These are phyloP conservation scores for Xylariaceae sp. DNA, from an alignment of 2,329 filamentous ascomycete species.

Conservation along the genomic window DNA sequence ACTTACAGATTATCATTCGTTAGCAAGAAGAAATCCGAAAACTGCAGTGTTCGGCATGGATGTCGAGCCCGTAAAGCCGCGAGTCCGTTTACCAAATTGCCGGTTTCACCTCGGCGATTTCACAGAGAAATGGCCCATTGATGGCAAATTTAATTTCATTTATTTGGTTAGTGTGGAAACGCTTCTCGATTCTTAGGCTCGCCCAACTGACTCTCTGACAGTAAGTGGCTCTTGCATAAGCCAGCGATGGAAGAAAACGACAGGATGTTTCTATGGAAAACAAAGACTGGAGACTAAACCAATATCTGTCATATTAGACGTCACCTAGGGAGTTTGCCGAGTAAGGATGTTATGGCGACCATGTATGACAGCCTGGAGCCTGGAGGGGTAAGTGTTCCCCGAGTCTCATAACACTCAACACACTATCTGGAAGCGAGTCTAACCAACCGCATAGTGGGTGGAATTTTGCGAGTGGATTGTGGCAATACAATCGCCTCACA, in stretches of 20 bases:
- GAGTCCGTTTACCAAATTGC: slow-evolving; percentile 28
- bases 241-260: no score
- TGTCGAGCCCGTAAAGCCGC: slow-evolving; percentile 25
- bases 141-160: slow-evolving; percentile 29
- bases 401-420: neutral
- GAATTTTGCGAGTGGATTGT: slow-evolving; percentile 37
- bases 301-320: slow-evolving; percentile 8
- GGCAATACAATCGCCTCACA: slow-evolving; percentile 31
- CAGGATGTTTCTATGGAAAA: no score
- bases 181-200: no score
- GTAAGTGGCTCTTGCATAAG: no score
- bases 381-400: slow-evolving; percentile 24
- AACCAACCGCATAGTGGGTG: slow-evolving; percentile 21
- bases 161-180: slow-evolving; percentile 16
- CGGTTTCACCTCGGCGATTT: slow-evolving; percentile 27
- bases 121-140: slow-evolving; percentile 25
- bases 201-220: no score
- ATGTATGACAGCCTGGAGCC: slow-evolving; percentile 33
- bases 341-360: slow-evolving; percentile 24
- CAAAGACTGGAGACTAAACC: no score
- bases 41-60: slow-evolving; percentile 30
- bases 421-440: neutral
- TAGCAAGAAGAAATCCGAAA: slow-evolving; percentile 22
- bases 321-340: slow-evolving; percentile 24
- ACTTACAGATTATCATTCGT: neutral